Conservation (phyloP, 176 grass and related monocot genomes). For the Musa itinerans region DNA sequence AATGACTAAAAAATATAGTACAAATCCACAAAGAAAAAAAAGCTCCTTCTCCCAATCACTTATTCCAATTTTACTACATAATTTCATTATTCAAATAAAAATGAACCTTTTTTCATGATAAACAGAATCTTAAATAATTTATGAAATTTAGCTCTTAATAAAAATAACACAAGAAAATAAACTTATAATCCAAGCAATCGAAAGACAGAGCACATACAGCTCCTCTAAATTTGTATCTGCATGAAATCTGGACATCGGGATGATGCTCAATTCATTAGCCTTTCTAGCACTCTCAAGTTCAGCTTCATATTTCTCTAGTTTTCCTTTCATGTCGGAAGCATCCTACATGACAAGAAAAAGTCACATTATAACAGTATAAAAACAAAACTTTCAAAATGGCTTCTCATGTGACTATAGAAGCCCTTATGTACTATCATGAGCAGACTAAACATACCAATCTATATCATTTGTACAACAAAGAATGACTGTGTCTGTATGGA, state of each 20-base stretch:
- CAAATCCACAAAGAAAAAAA: too few species aligned
- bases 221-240: conserved; percentile 30
- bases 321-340: conserved; percentile 58
- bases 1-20: neutral
- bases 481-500: neutral
- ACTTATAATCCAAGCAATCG: neutral
- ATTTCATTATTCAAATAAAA: too few species aligned
- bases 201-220: conserved; percentile 34
- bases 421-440: neutral
- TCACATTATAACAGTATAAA: conserved; percentile 1
- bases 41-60: too few species aligned
- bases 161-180: neutral
- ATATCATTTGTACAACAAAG: neutral
- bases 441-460: neutral
- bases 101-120: too few species aligned
- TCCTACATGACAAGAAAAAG: conserved; percentile 33
- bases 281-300: conserved; percentile 87
- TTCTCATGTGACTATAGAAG: conserved; percentile 6
- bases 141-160: neutral
- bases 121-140: too few species aligned
- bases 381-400: neutral
- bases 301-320: conserved; percentile 67
- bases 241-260: conserved; percentile 36
- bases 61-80: too few species aligned
- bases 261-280: conserved; percentile 63